Percentiles rank a stretch among this genome's conserved stretches.
Evolutionary conservation across 768 basidiomycete species (phyloP).

Genomic region (Leucosporidium creatinivorum): DNA sequence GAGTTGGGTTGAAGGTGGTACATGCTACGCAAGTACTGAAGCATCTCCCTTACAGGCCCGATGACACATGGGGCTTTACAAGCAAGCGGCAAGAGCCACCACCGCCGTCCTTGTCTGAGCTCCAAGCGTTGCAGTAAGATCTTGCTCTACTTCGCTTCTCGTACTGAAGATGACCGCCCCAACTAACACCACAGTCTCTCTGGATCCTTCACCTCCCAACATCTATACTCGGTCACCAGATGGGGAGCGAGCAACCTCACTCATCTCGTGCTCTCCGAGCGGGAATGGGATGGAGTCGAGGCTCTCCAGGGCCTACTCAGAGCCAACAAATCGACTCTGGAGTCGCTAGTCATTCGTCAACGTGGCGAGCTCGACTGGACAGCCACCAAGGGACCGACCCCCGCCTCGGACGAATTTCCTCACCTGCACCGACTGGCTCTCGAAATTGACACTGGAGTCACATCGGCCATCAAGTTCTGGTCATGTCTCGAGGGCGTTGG

Average conservation of each 20-base stretch:
- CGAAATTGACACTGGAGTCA: background rate
- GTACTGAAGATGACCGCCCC: no score
- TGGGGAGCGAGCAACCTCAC: background rate
- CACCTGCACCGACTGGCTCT: background rate
- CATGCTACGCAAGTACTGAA: no score
- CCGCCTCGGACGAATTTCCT: background rate
- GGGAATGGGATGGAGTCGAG: no score
- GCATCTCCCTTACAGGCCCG: no score
- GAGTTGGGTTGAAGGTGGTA: no score
- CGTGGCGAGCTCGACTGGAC: background rate
- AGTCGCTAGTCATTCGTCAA: background rate
- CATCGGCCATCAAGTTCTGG: background rate
- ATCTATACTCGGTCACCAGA: background rate
- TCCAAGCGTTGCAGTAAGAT: background rate
- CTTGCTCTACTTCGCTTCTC: no score
- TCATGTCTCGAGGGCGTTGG: background rate
- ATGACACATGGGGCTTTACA: no score
- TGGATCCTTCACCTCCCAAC: background rate
- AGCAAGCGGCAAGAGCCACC: background rate
- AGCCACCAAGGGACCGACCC: background rate
- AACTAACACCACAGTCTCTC: slow-evolving; percentile 2
- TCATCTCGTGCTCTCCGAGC: background rate
- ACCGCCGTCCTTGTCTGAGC: background rate
- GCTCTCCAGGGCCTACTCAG: background rate
- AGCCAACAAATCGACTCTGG: background rate